Percentiles rank a stretch among this genome's conserved stretches.
phyloP scores from a whole-genome alignment of 176 grass and related monocot species.

The Oryza punctata region DNA sequence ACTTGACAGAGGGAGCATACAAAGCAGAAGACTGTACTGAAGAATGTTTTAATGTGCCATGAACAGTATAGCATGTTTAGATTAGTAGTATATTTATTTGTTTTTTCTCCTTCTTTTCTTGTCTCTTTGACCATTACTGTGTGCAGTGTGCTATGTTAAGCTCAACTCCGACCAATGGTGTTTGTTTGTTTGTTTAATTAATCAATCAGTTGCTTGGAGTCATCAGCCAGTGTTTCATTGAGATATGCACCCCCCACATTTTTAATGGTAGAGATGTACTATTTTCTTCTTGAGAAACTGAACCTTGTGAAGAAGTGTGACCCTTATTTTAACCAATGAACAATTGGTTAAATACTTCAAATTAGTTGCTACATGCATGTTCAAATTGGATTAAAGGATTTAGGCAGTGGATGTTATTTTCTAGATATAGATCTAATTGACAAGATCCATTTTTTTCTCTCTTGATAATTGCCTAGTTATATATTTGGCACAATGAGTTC shows the following conservation, averaged over 20 bases:
- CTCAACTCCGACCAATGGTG: not conserved
- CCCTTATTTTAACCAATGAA: slow-evolving; percentile 30
- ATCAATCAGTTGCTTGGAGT: slow-evolving; percentile 28
- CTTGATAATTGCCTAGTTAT: not conserved
- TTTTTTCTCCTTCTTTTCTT: not conserved
- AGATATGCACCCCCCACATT: slow-evolving; percentile 15
- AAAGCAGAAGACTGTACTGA: slow-evolving; percentile 32
- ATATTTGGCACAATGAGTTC: not conserved
- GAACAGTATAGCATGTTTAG: slow-evolving; percentile 31
- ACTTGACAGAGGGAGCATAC: slow-evolving; percentile 26
- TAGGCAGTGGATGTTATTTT: not conserved
- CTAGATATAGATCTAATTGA: not conserved
- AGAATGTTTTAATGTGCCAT: slow-evolving; percentile 42
- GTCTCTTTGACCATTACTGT: slow-evolving; percentile 40
- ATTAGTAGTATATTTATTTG: slow-evolving; percentile 25
- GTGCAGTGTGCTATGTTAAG: slow-evolving; percentile 12
- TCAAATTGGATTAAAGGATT: slow-evolving; percentile 5
- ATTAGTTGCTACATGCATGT: not conserved
- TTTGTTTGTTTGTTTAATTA: slow-evolving; percentile 3
- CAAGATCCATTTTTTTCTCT: not conserved
- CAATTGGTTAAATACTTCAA: not conserved
- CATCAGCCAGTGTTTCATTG: slow-evolving; percentile 14
- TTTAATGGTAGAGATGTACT: slow-evolving; percentile 15
- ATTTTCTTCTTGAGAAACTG: slow-evolving; percentile 32
- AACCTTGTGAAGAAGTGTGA: slow-evolving; percentile 6